Percentiles rank a stretch among this genome's conserved stretches.
Conservation (phyloP, 2,329 filamentous ascomycete genomes). For the Sporothrix mexicana region DNA sequence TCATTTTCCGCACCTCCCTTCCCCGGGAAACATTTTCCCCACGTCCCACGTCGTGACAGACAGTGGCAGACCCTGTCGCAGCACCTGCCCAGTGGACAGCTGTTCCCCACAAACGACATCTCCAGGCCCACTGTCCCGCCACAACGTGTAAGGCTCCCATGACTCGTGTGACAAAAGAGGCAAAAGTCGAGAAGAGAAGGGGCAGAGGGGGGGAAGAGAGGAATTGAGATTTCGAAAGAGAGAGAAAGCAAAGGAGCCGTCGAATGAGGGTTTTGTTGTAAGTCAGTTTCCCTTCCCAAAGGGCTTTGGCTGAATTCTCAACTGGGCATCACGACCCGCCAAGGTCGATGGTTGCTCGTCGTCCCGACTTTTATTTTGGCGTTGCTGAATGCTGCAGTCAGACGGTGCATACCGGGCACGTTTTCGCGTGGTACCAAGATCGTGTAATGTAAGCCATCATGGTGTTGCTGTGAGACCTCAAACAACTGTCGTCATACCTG, state of each 20-base stretch:
- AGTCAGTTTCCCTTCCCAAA: too few species aligned
- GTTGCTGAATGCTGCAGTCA: background rate
- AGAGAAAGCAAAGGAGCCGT: background rate
- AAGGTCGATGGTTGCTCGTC: background rate
- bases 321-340: background rate
- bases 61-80: background rate
- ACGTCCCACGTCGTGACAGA: background rate
- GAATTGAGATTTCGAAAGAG: background rate
- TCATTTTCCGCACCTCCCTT: constrained; percentile 20
- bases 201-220: background rate
- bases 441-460: background rate
- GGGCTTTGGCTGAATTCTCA: too few species aligned
- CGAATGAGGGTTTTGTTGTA: too few species aligned
- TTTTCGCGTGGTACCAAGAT: constrained; percentile 2
- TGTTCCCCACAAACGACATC: constrained; percentile 4
- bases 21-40: constrained; percentile 32
- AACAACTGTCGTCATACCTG: background rate
- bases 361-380: background rate
- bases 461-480: background rate
- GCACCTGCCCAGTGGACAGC: background rate
- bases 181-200: background rate
- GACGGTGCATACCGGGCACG: background rate
- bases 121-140: background rate
- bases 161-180: background rate
- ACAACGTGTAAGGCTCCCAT: background rate